Percentiles rank a stretch among this genome's conserved stretches.
These are phyloP conservation scores for Jasminum sambac DNA, from an alignment of 257 asterid genomes.

Conservation along the genomic window DNA sequence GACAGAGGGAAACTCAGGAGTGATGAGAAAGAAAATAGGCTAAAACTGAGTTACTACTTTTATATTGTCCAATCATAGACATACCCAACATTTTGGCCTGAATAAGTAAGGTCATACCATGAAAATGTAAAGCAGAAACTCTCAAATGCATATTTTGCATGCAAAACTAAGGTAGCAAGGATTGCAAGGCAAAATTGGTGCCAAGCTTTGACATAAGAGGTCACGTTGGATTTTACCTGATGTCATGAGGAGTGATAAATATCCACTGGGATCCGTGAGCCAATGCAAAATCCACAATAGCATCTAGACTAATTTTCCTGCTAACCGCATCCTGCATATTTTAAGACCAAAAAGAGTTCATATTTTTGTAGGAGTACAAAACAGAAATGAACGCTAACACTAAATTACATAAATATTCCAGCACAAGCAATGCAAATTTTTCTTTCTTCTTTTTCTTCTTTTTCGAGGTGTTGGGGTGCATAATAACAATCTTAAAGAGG, in stretches of 20 bases:
- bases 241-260: conserved; percentile 94
- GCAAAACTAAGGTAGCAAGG: neutral
- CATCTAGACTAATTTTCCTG: conserved; percentile 93
- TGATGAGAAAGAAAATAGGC: neutral
- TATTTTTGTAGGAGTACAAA: too few species aligned
- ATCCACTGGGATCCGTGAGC: conserved; percentile 96
- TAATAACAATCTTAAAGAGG: neutral
- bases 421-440: too few species aligned
- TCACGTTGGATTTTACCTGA: conserved; percentile 50
- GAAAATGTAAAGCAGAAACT: neutral
- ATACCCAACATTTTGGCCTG: neutral
- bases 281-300: conserved; percentile 88
- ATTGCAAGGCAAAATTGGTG: neutral
- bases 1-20: neutral
- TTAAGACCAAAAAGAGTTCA: too few species aligned
- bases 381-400: neutral
- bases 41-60: neutral
- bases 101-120: neutral
- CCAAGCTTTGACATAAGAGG: neutral
- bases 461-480: neutral
- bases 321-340: conserved; percentile 85
- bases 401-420: neutral
- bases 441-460: too few species aligned
- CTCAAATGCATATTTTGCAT: neutral
- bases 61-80: neutral